Conservation (phyloP, 768 basidiomycete genomes). For the Peribolospora kevripleyi region DNA sequence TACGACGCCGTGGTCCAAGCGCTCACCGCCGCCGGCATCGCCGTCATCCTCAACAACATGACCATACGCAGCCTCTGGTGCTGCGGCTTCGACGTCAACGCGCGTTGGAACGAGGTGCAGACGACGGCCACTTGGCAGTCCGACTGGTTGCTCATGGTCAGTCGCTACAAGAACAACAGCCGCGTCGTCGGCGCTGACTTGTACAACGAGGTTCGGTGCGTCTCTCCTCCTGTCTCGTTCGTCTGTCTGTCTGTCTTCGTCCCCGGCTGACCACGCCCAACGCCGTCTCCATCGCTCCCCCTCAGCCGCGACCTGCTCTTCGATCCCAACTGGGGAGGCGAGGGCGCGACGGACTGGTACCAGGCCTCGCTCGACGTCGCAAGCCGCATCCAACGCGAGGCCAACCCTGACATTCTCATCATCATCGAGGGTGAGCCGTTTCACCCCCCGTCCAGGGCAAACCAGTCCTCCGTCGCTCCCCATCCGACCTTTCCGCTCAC, state of each 20-base stretch:
- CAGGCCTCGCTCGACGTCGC: conserved; percentile 1
- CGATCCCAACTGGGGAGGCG: conserved; percentile 5
- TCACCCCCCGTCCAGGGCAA: too few relatives aligned
- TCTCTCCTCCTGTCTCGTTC: too few relatives aligned
- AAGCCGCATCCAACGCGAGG: conserved; percentile 2
- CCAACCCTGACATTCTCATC: conserved; percentile 3
- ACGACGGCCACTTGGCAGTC: not conserved
- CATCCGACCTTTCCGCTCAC: too few relatives aligned
- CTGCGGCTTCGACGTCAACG: conserved; percentile 6
- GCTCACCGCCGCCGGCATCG: conserved; percentile 2
- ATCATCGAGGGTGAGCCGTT: not conserved
- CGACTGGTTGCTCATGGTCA: conserved; percentile 5
- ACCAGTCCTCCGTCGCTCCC: too few relatives aligned
- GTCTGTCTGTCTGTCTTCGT: too few relatives aligned
- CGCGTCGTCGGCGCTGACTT: conserved; percentile 6
- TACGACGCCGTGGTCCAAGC: conserved; percentile 3
- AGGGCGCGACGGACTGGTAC: conserved; percentile 1
- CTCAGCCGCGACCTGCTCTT: not conserved
- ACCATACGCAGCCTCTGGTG: conserved; percentile 5
- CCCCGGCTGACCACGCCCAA: too few relatives aligned
- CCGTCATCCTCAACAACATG: conserved; percentile 5
- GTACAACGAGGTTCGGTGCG: conserved; percentile 4
- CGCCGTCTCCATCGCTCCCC: too few relatives aligned
- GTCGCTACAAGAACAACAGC: conserved; percentile 3
- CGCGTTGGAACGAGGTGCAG: conserved; percentile 7